Base-by-base conservation (phyloP, 495 filamentous ascomycete genomes). In the Aspergillus ostianus region DNA sequence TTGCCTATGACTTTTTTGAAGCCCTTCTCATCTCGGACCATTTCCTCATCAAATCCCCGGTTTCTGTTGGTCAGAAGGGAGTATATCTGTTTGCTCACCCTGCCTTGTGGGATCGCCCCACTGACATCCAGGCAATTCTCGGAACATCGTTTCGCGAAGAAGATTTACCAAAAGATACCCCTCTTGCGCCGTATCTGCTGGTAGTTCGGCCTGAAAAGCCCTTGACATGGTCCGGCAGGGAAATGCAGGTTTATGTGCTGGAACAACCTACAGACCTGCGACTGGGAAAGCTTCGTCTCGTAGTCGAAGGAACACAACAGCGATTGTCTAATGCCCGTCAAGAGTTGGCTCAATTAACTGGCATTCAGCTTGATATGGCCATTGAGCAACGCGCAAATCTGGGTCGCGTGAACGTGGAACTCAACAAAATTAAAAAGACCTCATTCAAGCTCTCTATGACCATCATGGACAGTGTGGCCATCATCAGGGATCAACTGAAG, bases 381-480 rank as follows among this genome's bases (percentile, higher is more conserved):
- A 87, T 96, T 44, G 94, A 97, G 69, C 89, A 96, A 68, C 83
- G 93, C 60, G 95, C 95, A 23, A 98, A 97, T 67, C 82, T 98
- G 20, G 89, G 88, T 45, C 89, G 95, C 58, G 95, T 98, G 58
- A 94, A 97, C 64, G 79, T 87, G 32, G 90, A 95, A 69, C 77
- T 98, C 63, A 94, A 92, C 68, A 92, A 93, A 69, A 98, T 98
- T 64, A 95, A 96, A 70, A 94, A 91, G 71, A 93, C 92, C 0
- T 90, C 92, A 27, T 98, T 95, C 80, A 95, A 94, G 72, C 79
- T 98, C 36, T 97, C 92, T n/a, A 97, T 97, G 75, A 90, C 93
- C 12, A 98, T 98, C 71, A 98, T 98, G 95, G 93, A 98, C 68
- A 97, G 93, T 67, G 94, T 98, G 56, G 91, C 93, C 64, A 88